Conservation (phyloP, 345 rosid genomes). For the Mercurialis annua region DNA sequence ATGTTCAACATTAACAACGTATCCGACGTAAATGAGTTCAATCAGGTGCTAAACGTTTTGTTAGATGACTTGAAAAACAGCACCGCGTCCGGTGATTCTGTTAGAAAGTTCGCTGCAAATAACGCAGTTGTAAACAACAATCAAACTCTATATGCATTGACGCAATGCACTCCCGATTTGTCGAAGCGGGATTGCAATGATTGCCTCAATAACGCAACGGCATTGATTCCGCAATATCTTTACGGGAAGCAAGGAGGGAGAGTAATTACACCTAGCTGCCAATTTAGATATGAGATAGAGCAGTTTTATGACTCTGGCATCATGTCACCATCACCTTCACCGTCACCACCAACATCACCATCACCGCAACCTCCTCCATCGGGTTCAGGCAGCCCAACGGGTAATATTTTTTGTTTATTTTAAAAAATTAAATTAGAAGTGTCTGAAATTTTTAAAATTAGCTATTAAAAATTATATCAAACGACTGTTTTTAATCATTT, state of each 20-base stretch:
- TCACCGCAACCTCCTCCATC: too few species aligned
- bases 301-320: slow-evolving; percentile 21
- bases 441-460: too few species aligned
- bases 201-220: slow-evolving; percentile 17
- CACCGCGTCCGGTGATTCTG: slow-evolving; percentile 20
- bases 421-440: too few species aligned
- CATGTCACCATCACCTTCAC: too few species aligned
- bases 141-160: slow-evolving; percentile 24
- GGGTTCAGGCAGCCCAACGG: too few species aligned
- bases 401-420: too few species aligned
- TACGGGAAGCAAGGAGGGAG: slow-evolving; percentile 24
- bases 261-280: slow-evolving; percentile 40
- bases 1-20: not conserved
- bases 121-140: not conserved
- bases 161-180: slow-evolving; percentile 43
- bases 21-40: not conserved
- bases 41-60: slow-evolving; percentile 3
- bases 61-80: not conserved
- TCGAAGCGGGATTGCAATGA: slow-evolving; percentile 6
- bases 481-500: too few species aligned
- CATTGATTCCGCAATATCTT: slow-evolving; percentile 25
- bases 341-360: slow-evolving; percentile 8
- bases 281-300: slow-evolving; percentile 34
- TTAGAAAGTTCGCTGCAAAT: slow-evolving; percentile 24
- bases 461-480: too few species aligned